Conservation (phyloP, 768 basidiomycete genomes). For the Ramaria sp. region DNA sequence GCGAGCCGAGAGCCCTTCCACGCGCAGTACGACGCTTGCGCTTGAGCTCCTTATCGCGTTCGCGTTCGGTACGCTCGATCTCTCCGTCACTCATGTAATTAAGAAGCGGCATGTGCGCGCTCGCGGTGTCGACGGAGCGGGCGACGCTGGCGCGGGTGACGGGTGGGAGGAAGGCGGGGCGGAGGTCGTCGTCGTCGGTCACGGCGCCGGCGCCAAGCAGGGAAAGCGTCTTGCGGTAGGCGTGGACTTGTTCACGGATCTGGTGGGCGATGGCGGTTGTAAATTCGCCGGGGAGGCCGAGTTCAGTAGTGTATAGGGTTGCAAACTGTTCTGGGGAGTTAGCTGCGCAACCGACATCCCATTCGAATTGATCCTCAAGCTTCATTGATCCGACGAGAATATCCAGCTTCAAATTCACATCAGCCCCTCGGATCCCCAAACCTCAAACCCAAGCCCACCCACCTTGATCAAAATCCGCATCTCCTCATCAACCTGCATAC, state of each 20-base stretch:
- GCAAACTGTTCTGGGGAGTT: constrained; percentile 92
- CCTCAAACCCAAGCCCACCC: no score
- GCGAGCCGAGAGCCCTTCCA: constrained; percentile 36
- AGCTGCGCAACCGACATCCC: constrained; percentile 77
- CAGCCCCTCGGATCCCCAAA: no score
- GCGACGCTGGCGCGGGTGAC: constrained; percentile 48
- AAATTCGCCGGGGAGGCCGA: constrained; percentile 90
- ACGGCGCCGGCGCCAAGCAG: constrained; percentile 85
- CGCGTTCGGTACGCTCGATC: constrained; percentile 80
- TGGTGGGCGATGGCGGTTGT: constrained; percentile 90
- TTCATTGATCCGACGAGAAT: constrained; percentile 90
- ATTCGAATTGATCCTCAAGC: constrained; percentile 94
- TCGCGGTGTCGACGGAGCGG: constrained; percentile 67
- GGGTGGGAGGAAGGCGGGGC: constrained; percentile 80
- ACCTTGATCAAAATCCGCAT: constrained; percentile 91
- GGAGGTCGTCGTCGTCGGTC: constrained; percentile 86
- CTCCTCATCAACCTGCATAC: constrained; percentile 72
- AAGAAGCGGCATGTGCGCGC: constrained; percentile 78
- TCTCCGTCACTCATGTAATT: constrained; percentile 84
- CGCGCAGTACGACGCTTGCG: constrained; percentile 73
- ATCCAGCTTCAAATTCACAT: constrained; percentile 53
- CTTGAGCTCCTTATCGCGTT: constrained; percentile 86
- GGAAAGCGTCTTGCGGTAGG: constrained; percentile 68
- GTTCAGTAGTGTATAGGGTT: constrained; percentile 70
- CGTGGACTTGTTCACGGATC: constrained; percentile 90